Evolutionary conservation across 129 eudicot species (phyloP), one percentile per base, ranked within the genome.

Genomic region (Pulicaria dysenterica): DNA sequence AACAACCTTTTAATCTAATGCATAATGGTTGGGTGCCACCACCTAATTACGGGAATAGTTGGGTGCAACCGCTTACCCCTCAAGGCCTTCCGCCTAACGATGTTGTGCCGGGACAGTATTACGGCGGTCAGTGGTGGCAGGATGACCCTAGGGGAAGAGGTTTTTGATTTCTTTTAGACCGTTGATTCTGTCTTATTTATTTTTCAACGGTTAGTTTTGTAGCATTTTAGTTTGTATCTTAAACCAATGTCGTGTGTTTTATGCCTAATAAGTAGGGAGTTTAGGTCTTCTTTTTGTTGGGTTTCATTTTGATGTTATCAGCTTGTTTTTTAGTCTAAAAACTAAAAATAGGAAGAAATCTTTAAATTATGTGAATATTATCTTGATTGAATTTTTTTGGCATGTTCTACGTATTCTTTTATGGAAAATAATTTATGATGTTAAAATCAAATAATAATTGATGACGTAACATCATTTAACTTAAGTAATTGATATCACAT

Each of bases 91-190:
- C 54, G 12, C 64, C 84, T 31, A 66, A 73, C 15, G 72, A 43
- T 12, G 72, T n/a, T 0, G 36, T 47, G 16, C 58, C 69, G 1
- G 77, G 85, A n/a, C 85, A 83, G 81, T 73, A 72, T 40, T 66
- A 74, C 11, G 75, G 77, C 0, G 40, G 74, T 7, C 70, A 54
- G 42, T 67, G 84, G 83, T 49, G 83, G 34, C 64, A 24, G 10
- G 81, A 70, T 56, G 73, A 15, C 0, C 80, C 83, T 15, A 79
- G 87, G 82, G 70, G 83, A 69, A 77, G 81, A 75, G 85, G 83
- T 6, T 80, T 72, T 80, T 83, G 77, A 77, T 65, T 58, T 14
- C 45, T 31, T 77, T 78, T 73, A 37, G 69, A n/a, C 60, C 56
- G 11, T 42, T 68, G 16, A 76, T n/a, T 77, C 56, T 38, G 36